Evolutionary conservation across 2,329 filamentous ascomycete genomes (phyloP).

Genomic region (Pestalotiopsis sp.): DNA sequence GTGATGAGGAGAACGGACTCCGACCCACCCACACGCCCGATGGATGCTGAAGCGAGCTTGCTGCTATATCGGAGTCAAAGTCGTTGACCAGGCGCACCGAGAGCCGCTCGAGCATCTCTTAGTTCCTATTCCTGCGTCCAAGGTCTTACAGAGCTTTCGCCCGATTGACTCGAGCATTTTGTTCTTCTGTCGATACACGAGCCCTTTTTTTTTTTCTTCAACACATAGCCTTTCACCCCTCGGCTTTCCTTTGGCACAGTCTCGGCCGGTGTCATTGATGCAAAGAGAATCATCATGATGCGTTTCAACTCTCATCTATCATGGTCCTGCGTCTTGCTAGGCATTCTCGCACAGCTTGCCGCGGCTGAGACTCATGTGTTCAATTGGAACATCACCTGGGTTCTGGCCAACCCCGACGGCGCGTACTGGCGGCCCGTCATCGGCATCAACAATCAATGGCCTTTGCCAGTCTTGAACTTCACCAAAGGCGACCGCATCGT

Average conservation of each 20-base stretch:
- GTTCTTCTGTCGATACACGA: neutral
- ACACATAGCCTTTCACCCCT: neutral
- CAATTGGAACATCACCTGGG: slow-evolving; percentile 73
- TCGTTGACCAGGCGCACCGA: neutral
- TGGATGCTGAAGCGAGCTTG: neutral
- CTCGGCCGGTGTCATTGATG: neutral
- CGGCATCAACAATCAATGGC: slow-evolving; percentile 78
- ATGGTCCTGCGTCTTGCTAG: neutral
- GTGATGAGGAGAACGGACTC: neutral
- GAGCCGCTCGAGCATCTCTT: neutral
- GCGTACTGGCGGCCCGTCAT: slow-evolving; percentile 65
- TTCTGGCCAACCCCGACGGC: slow-evolving; percentile 72
- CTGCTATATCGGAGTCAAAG: neutral
- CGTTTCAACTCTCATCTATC: neutral
- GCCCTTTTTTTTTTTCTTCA: neutral
- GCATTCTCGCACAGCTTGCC: slow-evolving; percentile 23
- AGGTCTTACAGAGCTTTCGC: neutral
- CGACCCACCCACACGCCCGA: neutral
- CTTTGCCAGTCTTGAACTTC: slow-evolving; percentile 52
- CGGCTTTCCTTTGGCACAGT: neutral
- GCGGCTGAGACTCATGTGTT: slow-evolving; percentile 53
- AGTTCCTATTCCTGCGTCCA: neutral
- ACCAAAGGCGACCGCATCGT: slow-evolving; percentile 44
- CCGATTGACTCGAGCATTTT: neutral
- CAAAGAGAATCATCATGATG: neutral